Conservation (phyloP, 2,329 filamentous ascomycete species). For the Achaetomium macrosporum region DNA sequence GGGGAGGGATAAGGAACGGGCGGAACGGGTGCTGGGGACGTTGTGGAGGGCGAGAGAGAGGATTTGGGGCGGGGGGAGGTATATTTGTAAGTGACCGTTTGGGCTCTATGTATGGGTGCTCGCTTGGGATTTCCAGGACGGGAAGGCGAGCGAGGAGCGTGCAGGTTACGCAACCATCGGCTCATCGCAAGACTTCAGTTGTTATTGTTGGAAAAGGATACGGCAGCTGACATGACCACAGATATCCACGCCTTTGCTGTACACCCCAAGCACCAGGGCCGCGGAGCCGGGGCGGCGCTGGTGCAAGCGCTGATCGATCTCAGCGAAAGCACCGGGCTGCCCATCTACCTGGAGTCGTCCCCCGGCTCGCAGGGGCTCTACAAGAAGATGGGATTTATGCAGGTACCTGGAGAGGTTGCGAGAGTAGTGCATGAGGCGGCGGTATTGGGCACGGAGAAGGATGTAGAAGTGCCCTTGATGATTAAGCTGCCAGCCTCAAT, state of each 20-base stretch:
- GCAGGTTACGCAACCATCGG: not conserved
- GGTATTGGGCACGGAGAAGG: conserved; percentile 30
- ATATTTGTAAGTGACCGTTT: conserved; percentile 36
- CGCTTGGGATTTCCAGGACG: too few relatives aligned
- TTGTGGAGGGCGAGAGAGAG: conserved; percentile 38
- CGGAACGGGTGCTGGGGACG: conserved; percentile 37
- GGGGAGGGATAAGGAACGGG: conserved; percentile 38
- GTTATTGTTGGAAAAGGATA: too few relatives aligned
- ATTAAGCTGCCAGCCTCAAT: conserved; percentile 33
- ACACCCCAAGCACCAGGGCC: conserved; percentile 38
- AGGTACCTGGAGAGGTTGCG: conserved; percentile 33
- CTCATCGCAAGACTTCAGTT: too few relatives aligned
- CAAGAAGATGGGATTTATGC: conserved; percentile 40
- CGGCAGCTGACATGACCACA: conserved; percentile 9
- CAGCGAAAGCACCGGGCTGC: conserved; percentile 33
- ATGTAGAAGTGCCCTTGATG: conserved; percentile 38
- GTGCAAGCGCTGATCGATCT: conserved; percentile 37
- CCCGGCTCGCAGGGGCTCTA: conserved; percentile 38
- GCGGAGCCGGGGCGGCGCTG: conserved; percentile 36
- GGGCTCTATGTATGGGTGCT: not conserved
- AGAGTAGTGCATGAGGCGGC: conserved; percentile 33
- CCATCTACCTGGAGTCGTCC: conserved; percentile 44
- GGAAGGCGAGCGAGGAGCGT: not conserved
- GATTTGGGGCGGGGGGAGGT: conserved; percentile 34
- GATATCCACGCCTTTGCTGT: conserved; percentile 41